Percentiles rank a stretch among this genome's conserved stretches.
These are phyloP conservation scores for Phytophthora cajani DNA, from an alignment of 352 stramenopile species.

Conservation along the genomic window DNA sequence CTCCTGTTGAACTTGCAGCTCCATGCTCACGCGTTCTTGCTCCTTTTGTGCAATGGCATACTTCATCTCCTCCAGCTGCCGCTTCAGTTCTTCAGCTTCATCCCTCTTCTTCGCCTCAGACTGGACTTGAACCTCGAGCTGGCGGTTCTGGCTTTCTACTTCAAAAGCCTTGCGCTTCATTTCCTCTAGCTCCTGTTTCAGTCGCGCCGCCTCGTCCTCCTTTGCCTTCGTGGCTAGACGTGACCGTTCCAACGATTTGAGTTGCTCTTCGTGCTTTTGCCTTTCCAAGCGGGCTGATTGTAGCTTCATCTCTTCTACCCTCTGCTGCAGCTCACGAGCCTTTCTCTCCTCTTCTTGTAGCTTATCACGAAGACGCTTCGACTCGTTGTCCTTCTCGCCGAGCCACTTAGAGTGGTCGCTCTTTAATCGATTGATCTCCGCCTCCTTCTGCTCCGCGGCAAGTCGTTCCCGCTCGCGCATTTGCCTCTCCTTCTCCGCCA, in stretches of 20 bases:
- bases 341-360: constrained; percentile 66
- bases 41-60: constrained; percentile 56
- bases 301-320: constrained; percentile 65
- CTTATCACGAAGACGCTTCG: constrained; percentile 70
- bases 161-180: constrained; percentile 51
- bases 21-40: constrained; percentile 55
- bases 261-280: constrained; percentile 55
- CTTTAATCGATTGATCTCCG: constrained; percentile 72
- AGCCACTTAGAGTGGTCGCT: constrained; percentile 70
- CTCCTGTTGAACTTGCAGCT: constrained; percentile 58
- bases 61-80: constrained; percentile 56
- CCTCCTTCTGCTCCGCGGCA: constrained; percentile 60
- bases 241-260: constrained; percentile 40
- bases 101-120: constrained; percentile 47
- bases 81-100: constrained; percentile 49
- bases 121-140: constrained; percentile 43
- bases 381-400: constrained; percentile 69
- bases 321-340: constrained; percentile 55
- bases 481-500: constrained; percentile 63
- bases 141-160: constrained; percentile 46
- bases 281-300: constrained; percentile 46
- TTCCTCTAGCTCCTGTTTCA: constrained; percentile 65
- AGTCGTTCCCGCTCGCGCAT: constrained; percentile 67
- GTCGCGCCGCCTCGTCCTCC: constrained; percentile 43
- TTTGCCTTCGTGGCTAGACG: constrained; percentile 48